Evolutionary conservation across 495 filamentous ascomycete species (phyloP).

Genomic region (Jackrogersella minutella): DNA sequence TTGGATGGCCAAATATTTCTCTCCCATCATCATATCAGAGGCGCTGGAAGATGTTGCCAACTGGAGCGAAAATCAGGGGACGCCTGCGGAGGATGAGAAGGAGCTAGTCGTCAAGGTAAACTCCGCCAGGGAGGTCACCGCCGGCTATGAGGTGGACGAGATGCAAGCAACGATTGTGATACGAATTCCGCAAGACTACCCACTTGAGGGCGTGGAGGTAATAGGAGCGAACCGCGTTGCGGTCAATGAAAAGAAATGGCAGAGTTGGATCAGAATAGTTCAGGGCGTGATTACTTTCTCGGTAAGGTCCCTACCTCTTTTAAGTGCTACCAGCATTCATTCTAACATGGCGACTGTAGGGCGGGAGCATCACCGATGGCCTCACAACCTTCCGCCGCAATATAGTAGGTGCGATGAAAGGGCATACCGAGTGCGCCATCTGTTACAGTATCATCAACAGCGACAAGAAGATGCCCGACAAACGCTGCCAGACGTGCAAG

Average conservation of each 20-base stretch:
- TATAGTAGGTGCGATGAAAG: conserved; percentile 84
- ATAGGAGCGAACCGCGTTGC: conserved; percentile 81
- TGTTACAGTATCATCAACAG: conserved; percentile 92
- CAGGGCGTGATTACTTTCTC: conserved; percentile 93
- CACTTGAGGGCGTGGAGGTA: conserved; percentile 79
- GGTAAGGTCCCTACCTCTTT: conserved; percentile 47
- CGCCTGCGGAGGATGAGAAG: conserved; percentile 68
- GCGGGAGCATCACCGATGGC: conserved; percentile 84
- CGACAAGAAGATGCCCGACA: conserved; percentile 88
- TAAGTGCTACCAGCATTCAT: background rate
- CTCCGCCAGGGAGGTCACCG: conserved; percentile 75
- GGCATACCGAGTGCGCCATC: conserved; percentile 94
- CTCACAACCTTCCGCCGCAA: conserved; percentile 83
- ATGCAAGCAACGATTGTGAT: conserved; percentile 80
- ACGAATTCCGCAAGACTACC: conserved; percentile 79
- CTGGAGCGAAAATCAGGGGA: conserved; percentile 69
- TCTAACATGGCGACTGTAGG: conserved; percentile 50
- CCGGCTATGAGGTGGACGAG: conserved; percentile 87
- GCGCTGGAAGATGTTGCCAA: conserved; percentile 72
- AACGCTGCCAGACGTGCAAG: conserved; percentile 91
- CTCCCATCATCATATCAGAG: conserved; percentile 77
- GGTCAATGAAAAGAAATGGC: conserved; percentile 89
- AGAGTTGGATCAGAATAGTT: conserved; percentile 81
- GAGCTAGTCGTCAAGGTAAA: conserved; percentile 76
- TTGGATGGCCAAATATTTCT: conserved; percentile 88